A percentile compares a stretch with the other conserved stretches of the same genome.
These are phyloP conservation scores for Neoboletus brunneissimus DNA, from an alignment of 768 basidiomycete species.

Conservation along the genomic window DNA sequence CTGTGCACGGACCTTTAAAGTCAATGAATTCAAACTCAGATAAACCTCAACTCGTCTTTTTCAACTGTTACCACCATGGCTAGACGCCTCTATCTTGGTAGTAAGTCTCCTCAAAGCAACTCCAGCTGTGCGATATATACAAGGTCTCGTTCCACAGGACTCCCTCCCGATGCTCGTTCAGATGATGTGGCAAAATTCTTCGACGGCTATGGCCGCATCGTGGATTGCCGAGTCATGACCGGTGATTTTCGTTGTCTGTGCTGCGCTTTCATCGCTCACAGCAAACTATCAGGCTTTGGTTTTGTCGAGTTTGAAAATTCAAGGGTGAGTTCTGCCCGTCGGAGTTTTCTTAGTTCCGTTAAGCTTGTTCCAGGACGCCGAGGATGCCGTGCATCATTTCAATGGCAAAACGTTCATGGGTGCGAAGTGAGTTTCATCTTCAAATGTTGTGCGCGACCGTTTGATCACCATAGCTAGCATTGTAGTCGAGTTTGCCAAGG, in stretches of 20 bases:
- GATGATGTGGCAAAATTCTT: constrained; percentile 88
- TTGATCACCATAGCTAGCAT: constrained; percentile 50
- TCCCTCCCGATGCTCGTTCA: constrained; percentile 78
- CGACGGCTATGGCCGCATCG: constrained; percentile 83
- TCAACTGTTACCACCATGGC: constrained; percentile 55
- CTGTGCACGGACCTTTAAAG: constrained; percentile 34
- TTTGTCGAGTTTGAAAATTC: constrained; percentile 94
- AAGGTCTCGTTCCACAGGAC: constrained; percentile 43
- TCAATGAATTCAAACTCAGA: constrained; percentile 33
- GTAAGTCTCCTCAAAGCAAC: constrained; percentile 41
- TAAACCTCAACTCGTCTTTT: constrained; percentile 26
- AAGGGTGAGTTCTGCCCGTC: constrained; percentile 43
- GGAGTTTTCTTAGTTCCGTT: constrained; percentile 3
- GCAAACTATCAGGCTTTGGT: constrained; percentile 67
- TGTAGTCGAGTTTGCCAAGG: constrained; percentile 95
- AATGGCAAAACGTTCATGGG: constrained; percentile 92
- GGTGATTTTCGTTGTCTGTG: constrained; percentile 46
- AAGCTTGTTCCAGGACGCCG: constrained; percentile 69
- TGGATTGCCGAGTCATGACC: constrained; percentile 94
- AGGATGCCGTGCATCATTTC: constrained; percentile 85
- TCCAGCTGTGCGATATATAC: constrained; percentile 6
- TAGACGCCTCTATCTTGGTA: constrained; percentile 82
- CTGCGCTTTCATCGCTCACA: constrained; percentile 12
- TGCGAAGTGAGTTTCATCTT: constrained; percentile 44
- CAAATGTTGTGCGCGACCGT: neutral